Percentiles rank a stretch among this genome's conserved stretches.
These are phyloP conservation scores for Diaporthe vaccinii DNA, from an alignment of 2,329 filamentous ascomycete genomes.

Conservation along the genomic window DNA sequence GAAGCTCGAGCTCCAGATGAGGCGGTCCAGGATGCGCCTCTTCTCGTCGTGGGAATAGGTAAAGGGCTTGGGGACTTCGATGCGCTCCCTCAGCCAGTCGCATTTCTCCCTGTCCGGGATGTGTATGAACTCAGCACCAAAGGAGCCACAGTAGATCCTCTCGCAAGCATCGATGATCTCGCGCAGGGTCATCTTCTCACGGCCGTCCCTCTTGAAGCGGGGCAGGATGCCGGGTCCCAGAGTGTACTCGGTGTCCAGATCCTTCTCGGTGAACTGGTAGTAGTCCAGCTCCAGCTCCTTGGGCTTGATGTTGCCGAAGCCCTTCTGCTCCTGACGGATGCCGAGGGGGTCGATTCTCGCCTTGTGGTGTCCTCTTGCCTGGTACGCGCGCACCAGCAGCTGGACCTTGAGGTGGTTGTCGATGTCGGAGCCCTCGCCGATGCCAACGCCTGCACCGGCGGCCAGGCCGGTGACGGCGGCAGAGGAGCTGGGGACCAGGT, in stretches of 20 bases:
- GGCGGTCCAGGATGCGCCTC: constrained; percentile 93
- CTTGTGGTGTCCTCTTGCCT: constrained; percentile 98
- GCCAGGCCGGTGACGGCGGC: constrained; percentile 82
- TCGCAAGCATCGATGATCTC: constrained; percentile 96
- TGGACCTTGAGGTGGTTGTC: constrained; percentile 99
- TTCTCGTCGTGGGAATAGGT: constrained; percentile 99
- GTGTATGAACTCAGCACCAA: constrained; percentile 98
- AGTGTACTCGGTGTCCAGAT: constrained; percentile 91
- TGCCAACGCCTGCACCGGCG: constrained; percentile 75
- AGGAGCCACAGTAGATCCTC: constrained; percentile 96
- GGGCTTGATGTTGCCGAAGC: constrained; percentile 88
- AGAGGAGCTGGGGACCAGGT: constrained; percentile 85
- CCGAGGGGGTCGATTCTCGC: constrained; percentile 96
- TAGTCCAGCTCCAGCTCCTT: constrained; percentile 94
- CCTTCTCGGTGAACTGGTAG: constrained; percentile 95
- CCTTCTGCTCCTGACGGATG: constrained; percentile 87
- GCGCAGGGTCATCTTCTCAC: constrained; percentile 95
- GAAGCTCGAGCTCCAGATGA: constrained; percentile 99
- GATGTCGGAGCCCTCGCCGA: constrained; percentile 82
- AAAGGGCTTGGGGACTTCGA: constrained; percentile 95
- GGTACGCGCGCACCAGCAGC: constrained; percentile 95
- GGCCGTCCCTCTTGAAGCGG: constrained; percentile 88
- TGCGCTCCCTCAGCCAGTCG: constrained; percentile 95
- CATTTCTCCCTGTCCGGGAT: constrained; percentile 98
- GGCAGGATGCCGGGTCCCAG: constrained; percentile 96